Evolutionary conservation across 257 asterid genomes (phyloP).

Genomic region (Nyctanthes arbortristis): DNA sequence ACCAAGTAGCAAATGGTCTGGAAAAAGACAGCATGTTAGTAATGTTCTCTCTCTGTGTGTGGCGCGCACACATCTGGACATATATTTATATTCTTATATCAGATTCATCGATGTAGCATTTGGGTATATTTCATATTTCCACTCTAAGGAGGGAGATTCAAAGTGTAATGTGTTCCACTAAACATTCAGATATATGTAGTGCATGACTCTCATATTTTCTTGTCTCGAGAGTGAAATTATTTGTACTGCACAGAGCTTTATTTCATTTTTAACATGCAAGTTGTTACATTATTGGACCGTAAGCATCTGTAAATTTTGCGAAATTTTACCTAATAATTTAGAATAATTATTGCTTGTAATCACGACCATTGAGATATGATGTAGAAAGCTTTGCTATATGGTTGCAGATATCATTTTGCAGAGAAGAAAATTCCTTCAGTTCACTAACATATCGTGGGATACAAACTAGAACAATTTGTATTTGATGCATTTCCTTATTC

Average conservation of each 20-base stretch:
- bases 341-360: background rate
- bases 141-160: background rate
- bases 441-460: conserved; percentile 74
- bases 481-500: conserved; percentile 96
- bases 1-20: conserved; percentile 92
- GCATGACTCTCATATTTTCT: no score
- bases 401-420: conserved; percentile 85
- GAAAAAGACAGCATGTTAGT: conserved; percentile 97
- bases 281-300: background rate
- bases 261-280: background rate
- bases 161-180: background rate
- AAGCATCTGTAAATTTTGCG: background rate
- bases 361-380: conserved; percentile 16
- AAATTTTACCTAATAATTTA: background rate
- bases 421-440: conserved; percentile 87
- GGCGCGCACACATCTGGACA: background rate
- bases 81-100: background rate
- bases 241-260: background rate
- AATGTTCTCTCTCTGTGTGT: background rate
- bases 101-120: background rate
- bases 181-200: background rate
- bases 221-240: no score
- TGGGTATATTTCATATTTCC: background rate
- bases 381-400: conserved; percentile 16
- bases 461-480: conserved; percentile 89